Conservation (phyloP, 192 early-diverging fungal genomes). For the Dissophora ornata region DNA sequence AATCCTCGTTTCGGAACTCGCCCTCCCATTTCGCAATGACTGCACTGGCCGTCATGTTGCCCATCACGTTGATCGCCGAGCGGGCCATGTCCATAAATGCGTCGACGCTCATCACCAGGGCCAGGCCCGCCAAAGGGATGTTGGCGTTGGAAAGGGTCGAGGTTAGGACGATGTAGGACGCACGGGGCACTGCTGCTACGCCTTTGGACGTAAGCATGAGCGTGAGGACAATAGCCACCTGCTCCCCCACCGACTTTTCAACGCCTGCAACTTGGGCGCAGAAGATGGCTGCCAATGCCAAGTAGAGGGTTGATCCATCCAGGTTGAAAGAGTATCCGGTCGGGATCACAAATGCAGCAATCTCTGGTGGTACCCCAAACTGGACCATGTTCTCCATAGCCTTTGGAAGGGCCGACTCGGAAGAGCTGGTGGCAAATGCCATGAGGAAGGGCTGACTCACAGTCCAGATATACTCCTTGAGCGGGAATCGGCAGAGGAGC, state of each 20-base stretch:
- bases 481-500: slow-evolving; percentile 62
- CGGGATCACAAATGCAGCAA: slow-evolving; percentile 73
- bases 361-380: slow-evolving; percentile 72
- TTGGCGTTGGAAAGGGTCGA: slow-evolving; percentile 61
- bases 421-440: slow-evolving; percentile 77
- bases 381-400: slow-evolving; percentile 73
- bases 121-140: slow-evolving; percentile 65
- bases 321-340: slow-evolving; percentile 82
- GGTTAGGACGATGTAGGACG: slow-evolving; percentile 68
- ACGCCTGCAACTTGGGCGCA: slow-evolving; percentile 69
- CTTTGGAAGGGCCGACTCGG: slow-evolving; percentile 74
- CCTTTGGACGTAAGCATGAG: slow-evolving; percentile 76
- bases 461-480: slow-evolving; percentile 60
- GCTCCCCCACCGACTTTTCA: slow-evolving; percentile 61
- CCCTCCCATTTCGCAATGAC: slow-evolving; percentile 77
- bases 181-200: slow-evolving; percentile 67
- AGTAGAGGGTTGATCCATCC: slow-evolving; percentile 78
- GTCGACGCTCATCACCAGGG: slow-evolving; percentile 74
- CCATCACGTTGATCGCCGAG: slow-evolving; percentile 72
- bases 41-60: slow-evolving; percentile 72
- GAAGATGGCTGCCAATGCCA: slow-evolving; percentile 71
- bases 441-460: slow-evolving; percentile 71
- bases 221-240: slow-evolving; percentile 70
- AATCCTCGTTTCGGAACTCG: slow-evolving; percentile 63
- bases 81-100: slow-evolving; percentile 81